Base-by-base conservation (phyloP, 306 rosid genomes). In the Cyclanthera cordifolia region DNA sequence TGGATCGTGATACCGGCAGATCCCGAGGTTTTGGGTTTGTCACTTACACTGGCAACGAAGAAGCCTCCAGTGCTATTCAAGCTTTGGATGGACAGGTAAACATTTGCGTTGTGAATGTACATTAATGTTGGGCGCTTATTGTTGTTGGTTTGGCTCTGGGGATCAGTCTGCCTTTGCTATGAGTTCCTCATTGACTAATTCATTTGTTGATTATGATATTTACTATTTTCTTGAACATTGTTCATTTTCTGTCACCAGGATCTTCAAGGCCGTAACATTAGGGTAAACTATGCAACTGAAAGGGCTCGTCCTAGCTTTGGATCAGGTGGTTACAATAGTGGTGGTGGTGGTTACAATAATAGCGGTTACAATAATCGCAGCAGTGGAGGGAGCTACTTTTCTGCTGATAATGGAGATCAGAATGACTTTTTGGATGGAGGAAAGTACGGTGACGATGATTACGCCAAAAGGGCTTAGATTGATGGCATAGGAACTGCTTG, bases 1-100 rank as follows among this genome's bases (percentile, higher is more conserved):
- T 63, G 79, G 97, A 94, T 69, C 97, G 96, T 17, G 97, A 90
- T 1, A 75, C 85, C 45, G 91, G 95, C 32, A 86, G 88, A 83
- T 88, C 97, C 52, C 86, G 95, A 76, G 99, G 99, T 46, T 94
- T 88, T 82, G 97, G 86, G 27, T 94, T 94, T 75, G 47, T 94
- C 45, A 90, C 95, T 3, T 94, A 37, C 75, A 67, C 71, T 66
- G 78, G 88, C 8, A 77, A 58, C 43, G 99, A 87, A 77, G 97
- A 85, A 55, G 99, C 99, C 47, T 80, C 95, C 21, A 88, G 88
- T 82, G 97, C 99, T 25, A 77, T 88, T 47, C 95, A 90, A 78
- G 95, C 95, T 53, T 74, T 90, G 79, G 94, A 90, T 72, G 87
- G 90, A 48, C 89, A 90, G 95, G 99, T 93, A 86, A 41, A 32